phyloP scores from a whole-genome alignment of 345 rosid species.

The Gossypium anomalum region DNA sequence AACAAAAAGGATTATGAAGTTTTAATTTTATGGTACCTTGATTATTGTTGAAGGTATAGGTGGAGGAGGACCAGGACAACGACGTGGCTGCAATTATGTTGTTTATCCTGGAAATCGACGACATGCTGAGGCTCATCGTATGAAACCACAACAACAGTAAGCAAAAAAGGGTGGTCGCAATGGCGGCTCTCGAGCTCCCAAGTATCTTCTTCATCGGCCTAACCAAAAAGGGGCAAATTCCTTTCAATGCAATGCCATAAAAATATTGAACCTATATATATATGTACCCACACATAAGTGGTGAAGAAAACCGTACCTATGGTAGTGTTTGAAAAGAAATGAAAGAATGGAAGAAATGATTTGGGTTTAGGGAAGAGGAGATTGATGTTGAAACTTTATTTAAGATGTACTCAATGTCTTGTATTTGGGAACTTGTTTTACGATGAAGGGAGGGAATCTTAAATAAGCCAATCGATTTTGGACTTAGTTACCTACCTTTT shows the following conservation, averaged over 20 bases:
- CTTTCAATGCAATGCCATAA: not conserved
- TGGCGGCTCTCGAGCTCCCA: not conserved
- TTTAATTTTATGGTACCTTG: not conserved
- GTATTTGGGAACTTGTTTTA: not conserved
- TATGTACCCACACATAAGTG: not conserved
- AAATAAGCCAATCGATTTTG: not conserved
- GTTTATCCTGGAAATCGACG: slow-evolving; percentile 12
- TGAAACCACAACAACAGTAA: slow-evolving; percentile 5
- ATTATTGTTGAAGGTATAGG: not conserved
- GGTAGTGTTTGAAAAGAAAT: not conserved
- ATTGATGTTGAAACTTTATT: not conserved
- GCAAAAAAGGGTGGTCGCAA: not conserved
- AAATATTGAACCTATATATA: too few relatives aligned
- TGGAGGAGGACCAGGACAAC: not conserved
- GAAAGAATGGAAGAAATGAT: not conserved
- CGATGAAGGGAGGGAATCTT: not conserved
- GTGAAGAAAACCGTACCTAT: slow-evolving; percentile 2
- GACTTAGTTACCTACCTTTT: not conserved
- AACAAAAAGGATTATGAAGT: too few relatives aligned
- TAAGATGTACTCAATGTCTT: not conserved
- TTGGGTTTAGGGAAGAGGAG: not conserved
- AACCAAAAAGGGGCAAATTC: not conserved
- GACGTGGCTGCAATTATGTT: not conserved
- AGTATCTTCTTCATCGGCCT: not conserved
- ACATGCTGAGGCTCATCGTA: slow-evolving; percentile 1